phyloP scores from a whole-genome alignment of 352 stramenopile species.

The Aphanomyces astaci region DNA sequence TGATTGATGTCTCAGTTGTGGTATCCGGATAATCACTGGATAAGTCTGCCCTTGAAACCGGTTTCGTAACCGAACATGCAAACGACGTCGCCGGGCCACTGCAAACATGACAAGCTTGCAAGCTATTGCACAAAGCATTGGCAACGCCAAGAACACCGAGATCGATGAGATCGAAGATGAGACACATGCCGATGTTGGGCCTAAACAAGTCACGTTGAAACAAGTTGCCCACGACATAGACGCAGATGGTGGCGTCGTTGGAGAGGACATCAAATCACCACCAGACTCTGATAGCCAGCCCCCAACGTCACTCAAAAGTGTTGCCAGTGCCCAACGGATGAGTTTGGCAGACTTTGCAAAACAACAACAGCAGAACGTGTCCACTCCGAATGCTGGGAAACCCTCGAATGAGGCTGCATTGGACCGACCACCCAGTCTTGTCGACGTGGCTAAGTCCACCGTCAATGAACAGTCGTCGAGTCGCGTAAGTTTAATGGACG shows the following conservation, averaged over 20 bases:
- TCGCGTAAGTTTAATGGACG: slow-evolving; percentile 10
- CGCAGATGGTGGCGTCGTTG: background rate
- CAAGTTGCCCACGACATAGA: too few species aligned
- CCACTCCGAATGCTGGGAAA: too few species aligned
- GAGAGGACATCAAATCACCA: background rate
- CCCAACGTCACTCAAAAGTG: background rate
- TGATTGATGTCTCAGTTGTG: background rate
- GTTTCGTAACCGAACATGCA: background rate
- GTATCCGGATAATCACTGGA: background rate
- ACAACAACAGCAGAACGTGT: too few species aligned
- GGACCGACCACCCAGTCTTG: background rate
- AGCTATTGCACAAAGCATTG: too few species aligned
- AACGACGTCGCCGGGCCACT: too few species aligned
- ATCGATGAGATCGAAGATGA: too few species aligned
- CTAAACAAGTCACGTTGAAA: too few species aligned
- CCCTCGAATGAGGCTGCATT: background rate
- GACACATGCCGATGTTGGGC: too few species aligned
- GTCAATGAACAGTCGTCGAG: background rate
- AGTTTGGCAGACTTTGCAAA: background rate
- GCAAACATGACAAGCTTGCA: too few species aligned
- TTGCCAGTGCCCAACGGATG: background rate
- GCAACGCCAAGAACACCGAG: too few species aligned
- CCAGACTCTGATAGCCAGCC: too few species aligned
- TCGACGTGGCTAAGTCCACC: background rate
- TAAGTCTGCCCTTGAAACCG: background rate